A percentile compares a stretch with the other conserved stretches of the same genome.
Conservation (phyloP, 345 rosid genomes). For the Carallia pectinifolia region DNA sequence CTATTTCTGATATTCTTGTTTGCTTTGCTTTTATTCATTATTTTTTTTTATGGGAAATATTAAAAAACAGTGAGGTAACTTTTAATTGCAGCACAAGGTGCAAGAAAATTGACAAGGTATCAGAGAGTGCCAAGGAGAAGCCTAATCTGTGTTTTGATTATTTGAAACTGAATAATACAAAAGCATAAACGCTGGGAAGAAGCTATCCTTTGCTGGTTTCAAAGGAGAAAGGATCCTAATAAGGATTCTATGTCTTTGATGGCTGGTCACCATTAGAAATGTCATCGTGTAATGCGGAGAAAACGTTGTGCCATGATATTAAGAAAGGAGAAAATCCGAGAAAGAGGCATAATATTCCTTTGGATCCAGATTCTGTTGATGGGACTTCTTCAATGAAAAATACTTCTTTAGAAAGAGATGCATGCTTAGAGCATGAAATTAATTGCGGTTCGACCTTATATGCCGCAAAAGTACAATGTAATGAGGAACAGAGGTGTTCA, state of each 20-base stretch:
- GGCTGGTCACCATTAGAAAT: neutral
- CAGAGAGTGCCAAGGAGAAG: too few relatives aligned
- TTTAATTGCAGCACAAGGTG: too few relatives aligned
- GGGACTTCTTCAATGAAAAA: conserved; percentile 9
- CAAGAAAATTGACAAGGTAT: too few relatives aligned
- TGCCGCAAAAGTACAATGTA: conserved; percentile 1
- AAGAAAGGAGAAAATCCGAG: conserved; percentile 1
- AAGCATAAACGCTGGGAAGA: neutral
- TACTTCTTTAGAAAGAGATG: neutral
- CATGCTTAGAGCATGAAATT: neutral
- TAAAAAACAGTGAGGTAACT: too few relatives aligned
- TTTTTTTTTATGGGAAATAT: too few relatives aligned
- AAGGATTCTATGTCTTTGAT: neutral
- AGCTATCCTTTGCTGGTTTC: neutral
- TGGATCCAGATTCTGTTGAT: neutral
- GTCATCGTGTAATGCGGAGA: conserved; percentile 1
- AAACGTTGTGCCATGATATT: neutral
- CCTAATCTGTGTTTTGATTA: too few relatives aligned
- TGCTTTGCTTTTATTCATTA: too few relatives aligned
- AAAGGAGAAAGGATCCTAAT: too few relatives aligned
- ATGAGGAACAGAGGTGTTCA: conserved; percentile 7
- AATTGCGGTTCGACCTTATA: conserved; percentile 1
- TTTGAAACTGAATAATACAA: too few relatives aligned
- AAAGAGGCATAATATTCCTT: neutral
- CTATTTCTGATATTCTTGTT: too few relatives aligned